These are phyloP conservation scores for Apiospora aurea DNA, from an alignment of 2,329 filamentous ascomycete species.

Conservation along the genomic window DNA sequence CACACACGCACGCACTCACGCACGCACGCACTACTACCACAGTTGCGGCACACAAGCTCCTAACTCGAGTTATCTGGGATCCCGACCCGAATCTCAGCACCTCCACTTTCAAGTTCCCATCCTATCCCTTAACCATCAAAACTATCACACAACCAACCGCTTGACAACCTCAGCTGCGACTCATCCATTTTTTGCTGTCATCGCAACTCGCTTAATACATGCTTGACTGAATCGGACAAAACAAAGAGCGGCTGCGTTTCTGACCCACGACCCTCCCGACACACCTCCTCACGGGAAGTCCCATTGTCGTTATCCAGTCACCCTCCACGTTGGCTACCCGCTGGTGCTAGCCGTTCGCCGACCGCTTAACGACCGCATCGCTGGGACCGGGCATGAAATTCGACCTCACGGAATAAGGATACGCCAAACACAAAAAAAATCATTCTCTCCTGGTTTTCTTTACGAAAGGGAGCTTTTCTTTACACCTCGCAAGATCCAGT, in stretches of 20 bases:
- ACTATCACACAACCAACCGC: conserved; percentile 17
- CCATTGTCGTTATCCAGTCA: conserved; percentile 15
- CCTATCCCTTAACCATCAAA: conserved; percentile 21
- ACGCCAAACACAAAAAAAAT: not conserved
- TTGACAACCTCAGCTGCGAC: conserved; percentile 3
- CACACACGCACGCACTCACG: conserved; percentile 9
- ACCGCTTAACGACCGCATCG: conserved; percentile 21
- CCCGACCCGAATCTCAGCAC: conserved; percentile 20
- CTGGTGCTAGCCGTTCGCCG: conserved; percentile 17
- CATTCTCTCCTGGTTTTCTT: not conserved
- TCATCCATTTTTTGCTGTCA: conserved; percentile 17
- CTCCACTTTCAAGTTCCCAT: conserved; percentile 21
- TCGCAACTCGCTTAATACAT: conserved; percentile 4
- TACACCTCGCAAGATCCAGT: not conserved
- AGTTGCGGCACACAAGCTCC: conserved; percentile 21
- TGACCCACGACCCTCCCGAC: not conserved
- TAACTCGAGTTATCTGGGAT: conserved; percentile 18
- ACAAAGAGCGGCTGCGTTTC: conserved; percentile 1
- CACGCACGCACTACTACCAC: conserved; percentile 9
- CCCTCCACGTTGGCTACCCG: conserved; percentile 14
- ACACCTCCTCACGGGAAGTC: conserved; percentile 1
- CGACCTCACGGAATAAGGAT: not conserved
- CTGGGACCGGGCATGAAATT: conserved; percentile 22
- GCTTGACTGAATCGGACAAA: not conserved
- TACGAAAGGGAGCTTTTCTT: conserved; percentile 10